phyloP scores from a whole-genome alignment of 306 rosid genomes.

The Dryas drummondii region DNA sequence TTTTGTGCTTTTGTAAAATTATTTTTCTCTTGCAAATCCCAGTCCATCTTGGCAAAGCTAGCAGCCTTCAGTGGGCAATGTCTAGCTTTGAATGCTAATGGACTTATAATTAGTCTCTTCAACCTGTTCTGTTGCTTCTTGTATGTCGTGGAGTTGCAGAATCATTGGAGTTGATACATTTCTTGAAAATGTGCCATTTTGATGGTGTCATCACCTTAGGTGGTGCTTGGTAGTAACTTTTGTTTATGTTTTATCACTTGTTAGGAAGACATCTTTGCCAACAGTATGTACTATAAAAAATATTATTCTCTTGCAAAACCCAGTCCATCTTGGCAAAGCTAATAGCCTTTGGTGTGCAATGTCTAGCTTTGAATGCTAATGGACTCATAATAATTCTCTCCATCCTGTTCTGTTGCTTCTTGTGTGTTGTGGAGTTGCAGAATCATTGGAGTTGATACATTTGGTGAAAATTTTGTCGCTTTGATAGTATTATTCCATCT shows the following conservation, averaged over 20 bases:
- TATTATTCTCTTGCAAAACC: neutral
- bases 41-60: slow-evolving; percentile 84
- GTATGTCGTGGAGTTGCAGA: slow-evolving; percentile 35
- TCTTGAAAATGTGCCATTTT: neutral
- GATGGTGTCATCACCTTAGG: too few relatives aligned
- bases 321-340: slow-evolving; percentile 82
- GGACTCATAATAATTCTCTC: slow-evolving; percentile 40
- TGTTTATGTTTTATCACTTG: too few relatives aligned
- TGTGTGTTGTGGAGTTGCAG: slow-evolving; percentile 33
- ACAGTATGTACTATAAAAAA: too few relatives aligned
- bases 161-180: slow-evolving; percentile 49
- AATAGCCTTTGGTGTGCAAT: slow-evolving; percentile 35
- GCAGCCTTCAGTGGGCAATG: slow-evolving; percentile 35
- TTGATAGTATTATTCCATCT: neutral
- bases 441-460: slow-evolving; percentile 48
- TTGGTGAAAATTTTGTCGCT: neutral
- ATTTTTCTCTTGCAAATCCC: neutral
- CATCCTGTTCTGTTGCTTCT: slow-evolving; percentile 37
- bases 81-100: slow-evolving; percentile 76
- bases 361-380: slow-evolving; percentile 74
- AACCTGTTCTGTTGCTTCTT: slow-evolving; percentile 40
- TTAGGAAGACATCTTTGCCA: neutral
- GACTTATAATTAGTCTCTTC: slow-evolving; percentile 35
- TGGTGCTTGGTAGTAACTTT: too few relatives aligned
- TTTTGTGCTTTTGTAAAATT: neutral